Conservation (phyloP, 164 flowering plant genomes). For the Piper betle region DNA sequence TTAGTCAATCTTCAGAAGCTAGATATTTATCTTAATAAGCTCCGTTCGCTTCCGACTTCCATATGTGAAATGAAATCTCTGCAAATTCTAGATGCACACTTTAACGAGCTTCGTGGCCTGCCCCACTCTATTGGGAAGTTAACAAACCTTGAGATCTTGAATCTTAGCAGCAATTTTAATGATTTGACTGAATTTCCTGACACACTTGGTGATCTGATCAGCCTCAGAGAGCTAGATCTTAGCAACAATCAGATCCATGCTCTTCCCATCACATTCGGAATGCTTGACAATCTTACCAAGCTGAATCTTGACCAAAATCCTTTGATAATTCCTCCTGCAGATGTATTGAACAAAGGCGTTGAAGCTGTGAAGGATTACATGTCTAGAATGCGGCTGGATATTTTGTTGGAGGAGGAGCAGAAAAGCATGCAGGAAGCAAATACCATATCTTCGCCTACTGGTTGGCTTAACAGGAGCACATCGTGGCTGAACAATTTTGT, state of each 20-base stretch:
- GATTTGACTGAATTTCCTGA: constrained; percentile 77
- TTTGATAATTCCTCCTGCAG: constrained; percentile 58
- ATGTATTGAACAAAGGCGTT: constrained; percentile 58
- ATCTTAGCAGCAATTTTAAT: constrained; percentile 74
- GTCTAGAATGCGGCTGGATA: constrained; percentile 71
- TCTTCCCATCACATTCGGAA: constrained; percentile 75
- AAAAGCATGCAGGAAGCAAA: constrained; percentile 26
- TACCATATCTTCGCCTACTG: constrained; percentile 23
- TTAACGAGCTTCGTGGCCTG: constrained; percentile 84
- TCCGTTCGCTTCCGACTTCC: constrained; percentile 74
- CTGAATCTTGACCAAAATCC: constrained; percentile 90
- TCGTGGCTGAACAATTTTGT: constrained; percentile 50
- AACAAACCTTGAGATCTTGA: constrained; percentile 57
- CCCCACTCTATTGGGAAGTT: constrained; percentile 64
- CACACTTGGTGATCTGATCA: constrained; percentile 65
- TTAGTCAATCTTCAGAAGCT: constrained; percentile 51
- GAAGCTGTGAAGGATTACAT: constrained; percentile 70
- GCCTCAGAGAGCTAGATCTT: constrained; percentile 76
- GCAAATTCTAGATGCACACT: constrained; percentile 63
- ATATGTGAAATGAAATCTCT: constrained; percentile 78
- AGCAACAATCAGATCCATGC: constrained; percentile 84
- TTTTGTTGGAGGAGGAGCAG: constrained; percentile 59
- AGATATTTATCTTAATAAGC: constrained; percentile 59
- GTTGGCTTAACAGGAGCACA: constrained; percentile 73
- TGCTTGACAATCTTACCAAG: constrained; percentile 53